Percentiles rank a stretch among this genome's conserved stretches.
These are phyloP conservation scores for Hymenoscyphus repandus DNA, from an alignment of 2,329 filamentous ascomycete species.

Conservation along the genomic window DNA sequence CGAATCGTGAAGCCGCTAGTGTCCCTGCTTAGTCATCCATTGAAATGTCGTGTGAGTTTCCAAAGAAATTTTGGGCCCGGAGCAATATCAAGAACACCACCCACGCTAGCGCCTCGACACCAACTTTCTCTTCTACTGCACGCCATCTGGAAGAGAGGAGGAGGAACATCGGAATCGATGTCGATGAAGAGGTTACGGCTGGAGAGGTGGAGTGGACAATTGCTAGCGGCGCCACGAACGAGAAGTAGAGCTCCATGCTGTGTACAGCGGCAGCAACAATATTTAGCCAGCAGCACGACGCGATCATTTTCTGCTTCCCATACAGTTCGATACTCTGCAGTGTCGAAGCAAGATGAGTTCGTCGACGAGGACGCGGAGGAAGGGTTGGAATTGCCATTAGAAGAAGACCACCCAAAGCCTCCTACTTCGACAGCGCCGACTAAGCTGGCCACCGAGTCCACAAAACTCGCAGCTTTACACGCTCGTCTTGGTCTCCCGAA, in stretches of 20 bases:
- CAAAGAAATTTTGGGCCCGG: slow-evolving; percentile 5
- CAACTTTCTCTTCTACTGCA: slow-evolving; percentile 5
- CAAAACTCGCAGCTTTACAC: slow-evolving; percentile 89
- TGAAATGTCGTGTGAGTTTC: neutral
- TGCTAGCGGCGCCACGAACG: slow-evolving; percentile 41
- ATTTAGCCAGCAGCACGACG: slow-evolving; percentile 21
- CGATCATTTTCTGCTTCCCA: slow-evolving; percentile 6
- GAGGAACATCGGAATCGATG: slow-evolving; percentile 12
- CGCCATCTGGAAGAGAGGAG: slow-evolving; percentile 13
- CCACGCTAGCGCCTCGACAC: neutral
- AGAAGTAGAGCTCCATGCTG: slow-evolving; percentile 35
- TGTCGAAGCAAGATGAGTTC: slow-evolving; percentile 14
- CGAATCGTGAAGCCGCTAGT: slow-evolving; percentile 14
- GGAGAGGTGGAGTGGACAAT: slow-evolving; percentile 54
- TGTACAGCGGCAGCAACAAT: slow-evolving; percentile 32
- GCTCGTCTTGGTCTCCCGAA: slow-evolving; percentile 78
- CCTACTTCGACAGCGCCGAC: slow-evolving; percentile 12
- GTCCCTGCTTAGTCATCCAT: slow-evolving; percentile 11
- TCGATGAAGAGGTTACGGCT: slow-evolving; percentile 58
- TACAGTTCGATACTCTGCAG: neutral
- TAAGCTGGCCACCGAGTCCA: slow-evolving; percentile 50
- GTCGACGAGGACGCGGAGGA: slow-evolving; percentile 24
- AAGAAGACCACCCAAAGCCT: neutral
- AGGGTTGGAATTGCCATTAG: neutral
- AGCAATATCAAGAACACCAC: slow-evolving; percentile 7